Evolutionary conservation across 495 filamentous ascomycete genomes (phyloP).

Genomic region (Apodospora peruviana): DNA sequence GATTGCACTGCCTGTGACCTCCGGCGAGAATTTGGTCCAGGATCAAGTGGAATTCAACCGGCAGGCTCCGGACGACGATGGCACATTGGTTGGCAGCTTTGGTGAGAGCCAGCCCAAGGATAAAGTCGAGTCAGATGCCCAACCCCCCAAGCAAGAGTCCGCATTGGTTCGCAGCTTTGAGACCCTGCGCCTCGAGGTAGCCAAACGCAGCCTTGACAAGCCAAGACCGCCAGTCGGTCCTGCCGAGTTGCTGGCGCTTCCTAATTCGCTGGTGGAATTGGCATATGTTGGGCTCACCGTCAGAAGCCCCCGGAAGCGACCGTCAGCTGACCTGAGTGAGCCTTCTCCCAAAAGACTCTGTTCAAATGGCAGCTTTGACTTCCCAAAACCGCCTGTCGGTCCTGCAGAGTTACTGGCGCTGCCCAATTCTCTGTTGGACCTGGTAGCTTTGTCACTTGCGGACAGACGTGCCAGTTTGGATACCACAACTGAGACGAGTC

Average conservation of each 20-base stretch:
- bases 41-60: not conserved
- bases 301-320: too few species aligned
- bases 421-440: slow-evolving; percentile 15
- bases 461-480: not conserved
- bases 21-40: not conserved
- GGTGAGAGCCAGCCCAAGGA: too few species aligned
- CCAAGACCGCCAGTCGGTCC: not conserved
- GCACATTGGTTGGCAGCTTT: too few species aligned
- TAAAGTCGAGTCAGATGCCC: too few species aligned
- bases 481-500: not conserved
- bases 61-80: not conserved
- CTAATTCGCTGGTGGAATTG: not conserved
- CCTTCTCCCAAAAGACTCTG: not conserved
- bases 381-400: slow-evolving; percentile 17
- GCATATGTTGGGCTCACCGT: too few species aligned
- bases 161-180: too few species aligned
- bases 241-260: not conserved
- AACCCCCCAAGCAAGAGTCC: not conserved
- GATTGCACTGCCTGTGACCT: not conserved
- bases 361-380: not conserved
- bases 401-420: slow-evolving; percentile 23
- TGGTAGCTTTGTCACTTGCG: not conserved
- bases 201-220: not conserved
- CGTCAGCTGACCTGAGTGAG: too few species aligned
- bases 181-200: not conserved